Percentiles rank a stretch among this genome's conserved stretches.
Conservation (phyloP, 2,329 filamentous ascomycete species). For the Falciphora oryzae region DNA sequence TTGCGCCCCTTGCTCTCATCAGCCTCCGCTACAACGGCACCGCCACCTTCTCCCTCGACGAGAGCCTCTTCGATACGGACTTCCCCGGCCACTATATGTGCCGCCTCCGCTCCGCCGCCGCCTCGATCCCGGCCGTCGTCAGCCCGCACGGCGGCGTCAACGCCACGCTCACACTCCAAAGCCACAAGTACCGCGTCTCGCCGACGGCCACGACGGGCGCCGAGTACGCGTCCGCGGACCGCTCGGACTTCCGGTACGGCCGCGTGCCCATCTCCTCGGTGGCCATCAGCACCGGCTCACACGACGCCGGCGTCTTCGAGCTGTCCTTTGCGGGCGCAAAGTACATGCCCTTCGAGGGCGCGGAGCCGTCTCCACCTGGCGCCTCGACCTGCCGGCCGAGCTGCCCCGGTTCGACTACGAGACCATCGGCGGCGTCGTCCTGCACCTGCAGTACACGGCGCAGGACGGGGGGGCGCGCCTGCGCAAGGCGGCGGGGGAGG, state of each 20-base stretch:
- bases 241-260: conserved; percentile 16
- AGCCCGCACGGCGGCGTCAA: conserved; percentile 24
- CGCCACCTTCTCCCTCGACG: conserved; percentile 23
- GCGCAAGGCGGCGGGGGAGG: conserved; percentile 12
- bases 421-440: conserved; percentile 27
- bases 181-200: conserved; percentile 12
- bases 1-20: conserved; percentile 22
- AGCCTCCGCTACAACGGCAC: conserved; percentile 18
- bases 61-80: conserved; percentile 31
- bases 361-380: conserved; percentile 29
- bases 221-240: not conserved
- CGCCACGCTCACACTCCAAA: conserved; percentile 18
- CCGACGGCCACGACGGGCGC: not conserved
- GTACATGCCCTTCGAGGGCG: conserved; percentile 32
- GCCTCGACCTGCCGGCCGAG: conserved; percentile 23
- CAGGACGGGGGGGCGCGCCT: conserved; percentile 23
- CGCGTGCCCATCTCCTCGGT: conserved; percentile 22
- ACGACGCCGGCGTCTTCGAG: conserved; percentile 30
- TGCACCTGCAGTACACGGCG: conserved; percentile 31
- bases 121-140: conserved; percentile 27
- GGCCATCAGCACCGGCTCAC: conserved; percentile 10
- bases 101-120: conserved; percentile 25
- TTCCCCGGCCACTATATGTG: conserved; percentile 34
- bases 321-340: conserved; percentile 24
- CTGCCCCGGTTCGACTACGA: conserved; percentile 27